Evolutionary conservation across 352 stramenopile genomes (phyloP).

Genomic region (Pythium dissotocum): DNA sequence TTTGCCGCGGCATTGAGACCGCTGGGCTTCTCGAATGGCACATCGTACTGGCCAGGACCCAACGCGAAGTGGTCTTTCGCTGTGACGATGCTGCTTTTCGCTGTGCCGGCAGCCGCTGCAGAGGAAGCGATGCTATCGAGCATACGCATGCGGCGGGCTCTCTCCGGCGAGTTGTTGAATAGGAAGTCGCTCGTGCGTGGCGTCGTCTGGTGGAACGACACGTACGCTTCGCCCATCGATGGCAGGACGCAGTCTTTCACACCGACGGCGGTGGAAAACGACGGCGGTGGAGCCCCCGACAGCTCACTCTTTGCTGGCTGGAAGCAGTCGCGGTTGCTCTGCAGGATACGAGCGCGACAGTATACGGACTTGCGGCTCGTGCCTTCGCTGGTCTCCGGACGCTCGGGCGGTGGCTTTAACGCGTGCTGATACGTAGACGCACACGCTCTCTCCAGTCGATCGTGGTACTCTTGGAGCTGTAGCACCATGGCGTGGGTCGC

Average conservation of each 20-base stretch:
- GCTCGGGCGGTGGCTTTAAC: conserved; percentile 20
- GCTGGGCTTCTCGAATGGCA: conserved; percentile 27
- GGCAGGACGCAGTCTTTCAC: conserved; percentile 37
- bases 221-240: conserved; percentile 29
- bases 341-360: conserved; percentile 42
- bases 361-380: conserved; percentile 27
- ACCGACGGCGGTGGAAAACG: conserved; percentile 17
- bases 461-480: conserved; percentile 57
- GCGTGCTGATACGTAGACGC: conserved; percentile 53
- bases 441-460: conserved; percentile 44
- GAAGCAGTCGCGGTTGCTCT: conserved; percentile 46
- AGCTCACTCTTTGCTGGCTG: conserved; percentile 7
- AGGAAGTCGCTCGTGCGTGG: conserved; percentile 37
- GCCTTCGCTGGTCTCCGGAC: neutral
- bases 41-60: conserved; percentile 61
- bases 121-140: conserved; percentile 21
- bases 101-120: conserved; percentile 1
- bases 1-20: conserved; percentile 36
- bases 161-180: conserved; percentile 25
- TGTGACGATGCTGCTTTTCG: conserved; percentile 21
- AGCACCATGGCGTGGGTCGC: conserved; percentile 64
- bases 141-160: conserved; percentile 26
- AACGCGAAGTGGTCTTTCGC: conserved; percentile 51
- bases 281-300: conserved; percentile 17
- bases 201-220: conserved; percentile 55